phyloP scores from a whole-genome alignment of 139 green algal genomes.

The Astrephomene gubernaculifera region DNA sequence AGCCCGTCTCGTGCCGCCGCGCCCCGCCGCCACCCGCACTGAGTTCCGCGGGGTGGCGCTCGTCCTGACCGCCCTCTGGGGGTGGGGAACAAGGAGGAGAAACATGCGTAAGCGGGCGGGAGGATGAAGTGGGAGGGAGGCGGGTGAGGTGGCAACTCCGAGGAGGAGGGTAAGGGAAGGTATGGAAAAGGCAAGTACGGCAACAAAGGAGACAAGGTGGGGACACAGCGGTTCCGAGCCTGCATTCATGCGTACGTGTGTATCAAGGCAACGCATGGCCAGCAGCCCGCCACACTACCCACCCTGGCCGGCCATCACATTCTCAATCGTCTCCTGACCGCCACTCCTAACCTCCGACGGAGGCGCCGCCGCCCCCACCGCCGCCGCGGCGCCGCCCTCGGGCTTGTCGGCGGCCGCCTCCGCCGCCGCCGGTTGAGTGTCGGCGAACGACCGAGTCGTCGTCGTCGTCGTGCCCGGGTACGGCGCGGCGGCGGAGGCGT shows the following conservation, averaged over 20 bases:
- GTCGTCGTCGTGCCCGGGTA: neutral
- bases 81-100: neutral
- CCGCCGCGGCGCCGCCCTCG: neutral
- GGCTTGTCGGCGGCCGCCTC: neutral
- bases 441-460: neutral
- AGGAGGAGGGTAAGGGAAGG: neutral
- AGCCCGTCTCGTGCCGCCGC: neutral
- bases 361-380: neutral
- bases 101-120: neutral
- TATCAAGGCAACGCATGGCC: neutral
- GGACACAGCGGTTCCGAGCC: neutral
- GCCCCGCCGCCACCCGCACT: conserved; percentile 1
- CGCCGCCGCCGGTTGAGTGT: neutral
- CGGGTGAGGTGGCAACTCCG: neutral
- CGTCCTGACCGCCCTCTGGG: neutral
- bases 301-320: neutral
- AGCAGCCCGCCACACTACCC: neutral
- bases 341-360: neutral
- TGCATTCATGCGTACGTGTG: neutral
- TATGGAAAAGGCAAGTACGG: neutral
- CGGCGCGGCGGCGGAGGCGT: neutral
- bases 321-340: neutral
- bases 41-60: neutral
- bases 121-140: neutral
- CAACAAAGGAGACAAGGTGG: neutral